Evolutionary conservation across 345 rosid species (phyloP).

Genomic region (Hypericum perforatum): DNA sequence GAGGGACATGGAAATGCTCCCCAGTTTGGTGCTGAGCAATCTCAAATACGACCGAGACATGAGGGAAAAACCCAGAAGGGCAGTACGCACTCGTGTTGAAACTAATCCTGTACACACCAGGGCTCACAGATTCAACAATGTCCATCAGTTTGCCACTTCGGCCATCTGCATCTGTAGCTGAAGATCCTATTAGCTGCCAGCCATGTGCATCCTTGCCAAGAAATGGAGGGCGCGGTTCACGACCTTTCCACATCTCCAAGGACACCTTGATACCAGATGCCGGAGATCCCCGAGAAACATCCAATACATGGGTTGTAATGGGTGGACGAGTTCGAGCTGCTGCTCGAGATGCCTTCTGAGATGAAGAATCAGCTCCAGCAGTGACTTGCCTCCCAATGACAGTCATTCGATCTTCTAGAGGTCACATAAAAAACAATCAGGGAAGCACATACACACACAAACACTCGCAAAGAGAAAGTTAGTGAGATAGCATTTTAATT

Average conservation of each 20-base stretch:
- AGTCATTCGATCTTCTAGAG: constrained; percentile 58
- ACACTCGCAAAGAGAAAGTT: no score
- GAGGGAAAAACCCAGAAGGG: constrained; percentile 74
- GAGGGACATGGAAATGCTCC: constrained; percentile 91
- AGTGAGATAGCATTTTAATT: no score
- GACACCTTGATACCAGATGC: constrained; percentile 67
- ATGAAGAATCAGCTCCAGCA: constrained; percentile 30
- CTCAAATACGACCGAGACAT: constrained; percentile 63
- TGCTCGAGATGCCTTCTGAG: constrained; percentile 29
- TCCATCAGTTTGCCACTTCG: constrained; percentile 70
- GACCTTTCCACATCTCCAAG: constrained; percentile 64
- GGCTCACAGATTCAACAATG: constrained; percentile 47
- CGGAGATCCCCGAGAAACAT: constrained; percentile 73
- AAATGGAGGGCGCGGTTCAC: constrained; percentile 30
- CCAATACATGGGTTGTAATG: constrained; percentile 85
- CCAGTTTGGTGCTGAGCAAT: constrained; percentile 53
- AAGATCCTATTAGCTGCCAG: constrained; percentile 56
- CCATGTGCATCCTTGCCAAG: constrained; percentile 24
- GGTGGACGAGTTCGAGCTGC: constrained; percentile 62
- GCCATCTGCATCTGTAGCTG: constrained; percentile 72
- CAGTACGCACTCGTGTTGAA: constrained; percentile 71
- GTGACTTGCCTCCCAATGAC: constrained; percentile 65
- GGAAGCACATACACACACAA: no score
- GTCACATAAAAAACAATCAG: constrained; percentile 9
- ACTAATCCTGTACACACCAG: constrained; percentile 74